These are phyloP conservation scores for Aspergillus pseudoterreus DNA, from an alignment of 2,329 filamentous ascomycete species.

Conservation along the genomic window DNA sequence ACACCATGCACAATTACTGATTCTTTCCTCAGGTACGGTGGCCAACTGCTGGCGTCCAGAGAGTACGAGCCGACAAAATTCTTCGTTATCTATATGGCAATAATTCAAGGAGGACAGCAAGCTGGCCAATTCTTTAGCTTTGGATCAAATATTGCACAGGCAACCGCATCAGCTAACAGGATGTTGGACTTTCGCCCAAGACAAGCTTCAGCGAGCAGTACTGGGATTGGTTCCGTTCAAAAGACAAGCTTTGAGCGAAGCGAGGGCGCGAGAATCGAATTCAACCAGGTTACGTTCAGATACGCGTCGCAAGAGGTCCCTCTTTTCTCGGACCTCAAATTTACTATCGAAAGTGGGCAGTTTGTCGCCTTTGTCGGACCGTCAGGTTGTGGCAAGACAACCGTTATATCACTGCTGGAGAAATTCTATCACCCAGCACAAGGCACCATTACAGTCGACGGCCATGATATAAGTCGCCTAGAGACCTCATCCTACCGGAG, in stretches of 20 bases:
- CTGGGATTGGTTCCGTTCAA: background rate
- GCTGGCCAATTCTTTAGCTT: slow-evolving; percentile 67
- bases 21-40: slow-evolving; percentile 54
- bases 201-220: background rate
- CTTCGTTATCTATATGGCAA: slow-evolving; percentile 61
- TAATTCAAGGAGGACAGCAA: slow-evolving; percentile 64
- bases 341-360: slow-evolving; percentile 44
- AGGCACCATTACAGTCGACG: slow-evolving; percentile 39
- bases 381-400: slow-evolving; percentile 62
- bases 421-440: slow-evolving; percentile 66
- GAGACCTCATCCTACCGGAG: slow-evolving; percentile 29
- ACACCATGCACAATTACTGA: background rate
- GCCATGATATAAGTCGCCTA: slow-evolving; percentile 25
- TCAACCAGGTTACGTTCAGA: background rate
- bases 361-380: slow-evolving; percentile 56
- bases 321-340: slow-evolving; percentile 1
- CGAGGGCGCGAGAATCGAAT: background rate
- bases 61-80: slow-evolving; percentile 50
- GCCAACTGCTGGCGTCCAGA: slow-evolving; percentile 51
- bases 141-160: slow-evolving; percentile 51
- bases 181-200: slow-evolving; percentile 28
- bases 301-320: background rate
- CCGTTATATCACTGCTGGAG: slow-evolving; percentile 60
- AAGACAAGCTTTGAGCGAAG: background rate
- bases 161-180: slow-evolving; percentile 34